phyloP scores from a whole-genome alignment of 306 rosid species.

The Inga leiocalycina region DNA sequence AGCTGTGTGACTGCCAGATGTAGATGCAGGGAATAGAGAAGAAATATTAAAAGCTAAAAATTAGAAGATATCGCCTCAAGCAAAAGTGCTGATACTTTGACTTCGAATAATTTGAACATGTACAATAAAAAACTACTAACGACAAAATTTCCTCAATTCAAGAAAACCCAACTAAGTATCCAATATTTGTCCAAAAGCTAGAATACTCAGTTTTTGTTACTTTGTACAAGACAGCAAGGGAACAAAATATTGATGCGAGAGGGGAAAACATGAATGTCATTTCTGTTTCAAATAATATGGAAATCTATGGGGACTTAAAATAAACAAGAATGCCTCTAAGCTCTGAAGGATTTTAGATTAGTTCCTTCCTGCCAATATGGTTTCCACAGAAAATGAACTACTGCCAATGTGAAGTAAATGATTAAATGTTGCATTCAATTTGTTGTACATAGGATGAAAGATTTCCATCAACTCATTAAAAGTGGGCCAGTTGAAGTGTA shows the following conservation, averaged over 20 bases:
- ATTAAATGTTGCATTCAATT: neutral
- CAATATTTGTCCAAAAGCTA: conserved; percentile 17
- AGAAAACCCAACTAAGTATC: neutral
- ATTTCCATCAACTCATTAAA: neutral
- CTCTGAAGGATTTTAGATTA: neutral
- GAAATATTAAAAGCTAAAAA: conserved; percentile 19
- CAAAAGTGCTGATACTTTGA: conserved; percentile 6
- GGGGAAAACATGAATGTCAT: neutral
- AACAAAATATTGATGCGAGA: neutral
- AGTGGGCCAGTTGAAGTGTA: neutral
- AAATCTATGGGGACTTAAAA: neutral
- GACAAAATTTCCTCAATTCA: neutral
- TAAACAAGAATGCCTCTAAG: neutral
- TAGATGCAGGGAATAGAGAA: conserved; percentile 30
- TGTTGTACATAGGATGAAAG: neutral
- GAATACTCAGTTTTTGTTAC: neutral
- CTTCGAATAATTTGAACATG: conserved; percentile 15
- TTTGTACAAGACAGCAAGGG: neutral
- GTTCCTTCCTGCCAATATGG: neutral
- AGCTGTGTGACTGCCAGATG: conserved; percentile 83
- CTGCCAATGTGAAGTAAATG: neutral
- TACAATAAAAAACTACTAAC: conserved; percentile 10
- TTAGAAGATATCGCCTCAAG: conserved; percentile 20
- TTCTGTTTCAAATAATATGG: neutral
- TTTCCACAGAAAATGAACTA: neutral